These are phyloP conservation scores for Sporothrix sp. DNA, from an alignment of 2,329 filamentous ascomycete genomes.

Conservation along the genomic window DNA sequence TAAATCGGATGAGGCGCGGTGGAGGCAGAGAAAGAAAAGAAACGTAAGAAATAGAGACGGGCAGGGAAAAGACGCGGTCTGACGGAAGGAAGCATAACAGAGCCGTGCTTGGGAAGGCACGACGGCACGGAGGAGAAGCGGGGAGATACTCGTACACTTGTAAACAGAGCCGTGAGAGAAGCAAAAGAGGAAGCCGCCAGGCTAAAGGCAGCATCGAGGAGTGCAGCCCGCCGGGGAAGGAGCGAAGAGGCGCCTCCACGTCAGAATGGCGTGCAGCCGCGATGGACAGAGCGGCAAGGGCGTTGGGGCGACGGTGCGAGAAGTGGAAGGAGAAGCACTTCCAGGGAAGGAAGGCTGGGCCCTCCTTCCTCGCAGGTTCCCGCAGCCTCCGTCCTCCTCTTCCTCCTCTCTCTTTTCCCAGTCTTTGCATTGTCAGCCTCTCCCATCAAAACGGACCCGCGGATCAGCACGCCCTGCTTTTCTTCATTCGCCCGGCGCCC, in stretches of 20 bases:
- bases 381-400: too few relatives aligned
- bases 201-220: conserved; percentile 1
- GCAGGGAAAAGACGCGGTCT: background rate
- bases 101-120: background rate
- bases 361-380: too few relatives aligned
- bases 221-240: too few relatives aligned
- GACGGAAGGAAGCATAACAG: background rate
- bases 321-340: background rate
- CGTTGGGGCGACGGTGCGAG: background rate
- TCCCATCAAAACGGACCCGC: too few relatives aligned
- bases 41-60: background rate
- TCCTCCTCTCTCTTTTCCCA: too few relatives aligned
- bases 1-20: background rate
- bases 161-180: too few relatives aligned
- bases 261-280: background rate
- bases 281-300: background rate
- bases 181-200: background rate
- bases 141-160: too few relatives aligned
- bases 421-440: too few relatives aligned
- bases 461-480: background rate
- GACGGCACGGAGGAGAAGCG: background rate
- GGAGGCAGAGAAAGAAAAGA: background rate
- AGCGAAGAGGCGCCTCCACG: conserved; percentile 5
- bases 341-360: too few relatives aligned
- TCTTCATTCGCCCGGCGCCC: background rate